Conservation (phyloP, 2,329 filamentous ascomycete species). For the Lachnellula willkommii region DNA sequence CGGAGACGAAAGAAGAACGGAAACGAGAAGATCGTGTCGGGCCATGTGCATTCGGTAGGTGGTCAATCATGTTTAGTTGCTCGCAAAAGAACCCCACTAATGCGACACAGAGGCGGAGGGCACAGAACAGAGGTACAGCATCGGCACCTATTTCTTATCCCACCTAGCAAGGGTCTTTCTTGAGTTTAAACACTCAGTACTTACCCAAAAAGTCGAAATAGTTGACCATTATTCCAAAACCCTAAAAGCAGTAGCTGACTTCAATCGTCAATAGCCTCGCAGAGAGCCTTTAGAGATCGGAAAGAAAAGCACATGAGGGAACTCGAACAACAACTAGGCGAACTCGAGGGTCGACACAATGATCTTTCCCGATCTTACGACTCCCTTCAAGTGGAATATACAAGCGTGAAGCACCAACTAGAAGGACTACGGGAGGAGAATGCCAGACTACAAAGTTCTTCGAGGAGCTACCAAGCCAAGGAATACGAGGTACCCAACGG, state of each 20-base stretch:
- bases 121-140: constrained; percentile 9
- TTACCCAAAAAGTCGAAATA: background rate
- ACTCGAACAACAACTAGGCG: constrained; percentile 51
- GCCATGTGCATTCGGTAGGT: constrained; percentile 32
- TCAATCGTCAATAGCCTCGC: constrained; percentile 45
- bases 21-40: constrained; percentile 28
- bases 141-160: background rate
- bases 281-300: constrained; percentile 55
- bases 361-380: constrained; percentile 50
- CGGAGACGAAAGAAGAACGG: constrained; percentile 28
- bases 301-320: constrained; percentile 62
- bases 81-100: background rate
- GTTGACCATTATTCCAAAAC: background rate
- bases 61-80: background rate
- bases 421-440: constrained; percentile 26
- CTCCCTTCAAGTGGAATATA: constrained; percentile 38
- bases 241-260: constrained; percentile 1
- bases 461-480: constrained; percentile 14
- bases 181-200: too few relatives aligned
- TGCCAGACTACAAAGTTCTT: constrained; percentile 8
- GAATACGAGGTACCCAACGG: constrained; percentile 23
- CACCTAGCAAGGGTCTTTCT: background rate
- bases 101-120: constrained; percentile 7
- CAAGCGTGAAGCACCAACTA: constrained; percentile 28
- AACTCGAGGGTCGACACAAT: constrained; percentile 50